Evolutionary conservation across 2,329 filamentous ascomycete genomes (phyloP), one percentile per base, ranked within the genome.

Genomic region (Colletotrichum sp.): DNA sequence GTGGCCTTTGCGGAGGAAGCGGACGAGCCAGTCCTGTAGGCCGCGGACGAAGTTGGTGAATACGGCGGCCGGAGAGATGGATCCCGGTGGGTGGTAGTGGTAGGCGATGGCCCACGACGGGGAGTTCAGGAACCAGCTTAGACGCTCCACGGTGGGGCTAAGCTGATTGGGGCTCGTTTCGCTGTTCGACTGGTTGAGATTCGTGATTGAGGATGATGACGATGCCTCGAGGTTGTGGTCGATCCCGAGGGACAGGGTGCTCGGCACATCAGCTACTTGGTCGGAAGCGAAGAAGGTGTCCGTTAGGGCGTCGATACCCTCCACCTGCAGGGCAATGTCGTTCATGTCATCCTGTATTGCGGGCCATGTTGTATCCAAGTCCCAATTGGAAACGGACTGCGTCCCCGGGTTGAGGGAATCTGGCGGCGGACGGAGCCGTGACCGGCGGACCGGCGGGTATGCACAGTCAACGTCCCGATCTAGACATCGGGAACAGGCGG

Each of bases 1-100:
- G 57, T 71, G 78, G 15, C 78, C 77, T 60, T 71, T 72, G 16
- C 68, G 63, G 48, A 78, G 67, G 77, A 79, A 81, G 61, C 77
- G 70, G 19, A 28, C 60, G 5, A 81, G 74, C 80, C 80, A 81
- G 4, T 28, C n/a, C 28, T 69, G 59, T 3, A 77, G 12, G 7
- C 55, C 65, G 27, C 48, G 68, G 66, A 78, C 55, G 44, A 78
- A 74, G 39, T 76, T 48, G 39, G 64, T 63, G 55, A 77, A 61
- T 8, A 66, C 68, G 19, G 61, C 52, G 22, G 66, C 65, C 6
- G 71, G 44, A 32, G 65, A 65, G 9, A 67, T 30, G 19, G 57
- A 27, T 15, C 13, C 30, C 12, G 61, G 73, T 9, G 68, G 68
- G 6, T 63, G 22, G 7, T 44, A 44, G 12, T 75, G 72, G 52